Evolutionary conservation across 192 early-diverging fungal species (phyloP).

Genomic region (Backusella tuberculispora): DNA sequence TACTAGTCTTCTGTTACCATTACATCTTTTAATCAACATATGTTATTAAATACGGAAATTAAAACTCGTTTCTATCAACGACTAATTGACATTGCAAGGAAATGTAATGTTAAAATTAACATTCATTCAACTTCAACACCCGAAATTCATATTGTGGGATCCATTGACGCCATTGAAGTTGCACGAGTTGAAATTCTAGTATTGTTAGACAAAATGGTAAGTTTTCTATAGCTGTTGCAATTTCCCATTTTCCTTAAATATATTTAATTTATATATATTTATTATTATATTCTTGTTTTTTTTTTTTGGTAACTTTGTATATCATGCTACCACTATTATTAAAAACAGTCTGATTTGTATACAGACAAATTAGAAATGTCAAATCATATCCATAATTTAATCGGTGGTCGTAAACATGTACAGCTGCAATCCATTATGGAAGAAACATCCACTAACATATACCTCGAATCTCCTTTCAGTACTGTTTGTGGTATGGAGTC

Average conservation of each 20-base stretch:
- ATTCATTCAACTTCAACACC: constrained; percentile 11
- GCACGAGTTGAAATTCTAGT: constrained; percentile 31
- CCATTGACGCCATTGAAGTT: constrained; percentile 24
- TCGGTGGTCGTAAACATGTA: constrained; percentile 31
- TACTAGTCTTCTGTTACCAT: constrained; percentile 2
- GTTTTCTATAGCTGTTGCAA: background rate
- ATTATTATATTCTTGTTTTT: background rate
- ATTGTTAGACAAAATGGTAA: constrained; percentile 41
- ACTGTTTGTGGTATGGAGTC: constrained; percentile 29
- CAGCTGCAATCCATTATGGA: constrained; percentile 34
- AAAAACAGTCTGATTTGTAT: constrained; percentile 26
- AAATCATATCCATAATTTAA: constrained; percentile 31
- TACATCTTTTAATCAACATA: background rate
- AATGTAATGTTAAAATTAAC: background rate
- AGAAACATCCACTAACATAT: constrained; percentile 64
- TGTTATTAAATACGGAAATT: constrained; percentile 13
- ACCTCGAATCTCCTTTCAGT: constrained; percentile 67
- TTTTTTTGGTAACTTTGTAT: background rate
- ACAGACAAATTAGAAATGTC: constrained; percentile 32
- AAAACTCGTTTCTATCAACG: background rate
- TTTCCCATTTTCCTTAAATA: background rate
- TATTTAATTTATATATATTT: background rate
- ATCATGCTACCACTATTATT: constrained; percentile 21
- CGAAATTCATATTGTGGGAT: constrained; percentile 26
- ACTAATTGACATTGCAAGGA: constrained; percentile 10